Evolutionary conservation across 2,329 filamentous ascomycete species (phyloP).

Genomic region (Arthrobotrys pseudoclavata): DNA sequence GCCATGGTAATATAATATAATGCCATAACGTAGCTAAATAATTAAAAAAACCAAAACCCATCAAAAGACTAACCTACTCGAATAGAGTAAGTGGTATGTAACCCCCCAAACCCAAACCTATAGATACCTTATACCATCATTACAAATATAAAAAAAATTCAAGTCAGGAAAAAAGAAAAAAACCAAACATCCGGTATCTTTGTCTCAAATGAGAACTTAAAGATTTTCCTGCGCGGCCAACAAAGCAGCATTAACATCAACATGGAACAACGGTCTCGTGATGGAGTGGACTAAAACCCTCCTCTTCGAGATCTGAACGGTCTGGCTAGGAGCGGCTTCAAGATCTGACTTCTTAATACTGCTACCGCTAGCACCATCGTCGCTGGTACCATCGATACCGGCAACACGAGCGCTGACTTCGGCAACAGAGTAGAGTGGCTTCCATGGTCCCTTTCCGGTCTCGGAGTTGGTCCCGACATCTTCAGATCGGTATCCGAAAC

Average conservation of each 20-base stretch:
- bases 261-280: conserved; percentile 91
- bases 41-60: not conserved
- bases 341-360: conserved; percentile 65
- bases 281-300: conserved; percentile 83
- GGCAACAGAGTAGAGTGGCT: conserved; percentile 93
- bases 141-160: conserved; percentile 5
- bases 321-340: conserved; percentile 62
- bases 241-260: conserved; percentile 88
- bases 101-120: not conserved
- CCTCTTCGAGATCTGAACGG: conserved; percentile 66
- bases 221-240: conserved; percentile 85
- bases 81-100: not conserved
- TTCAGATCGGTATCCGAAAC: conserved; percentile 81
- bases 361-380: conserved; percentile 62
- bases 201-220: conserved; percentile 1
- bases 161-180: not conserved
- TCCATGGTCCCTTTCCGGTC: conserved; percentile 72
- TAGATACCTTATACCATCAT: conserved; percentile 2
- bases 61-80: not conserved
- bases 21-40: conserved; percentile 1
- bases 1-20: not conserved
- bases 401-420: conserved; percentile 81
- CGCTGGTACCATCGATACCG: conserved; percentile 40
- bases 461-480: conserved; percentile 69
- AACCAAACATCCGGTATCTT: conserved; percentile 8